Evolutionary conservation across 192 early-diverging fungal genomes (phyloP), one percentile per base, ranked within the genome.

Genomic region (Spizellomyces punctatus): DNA sequence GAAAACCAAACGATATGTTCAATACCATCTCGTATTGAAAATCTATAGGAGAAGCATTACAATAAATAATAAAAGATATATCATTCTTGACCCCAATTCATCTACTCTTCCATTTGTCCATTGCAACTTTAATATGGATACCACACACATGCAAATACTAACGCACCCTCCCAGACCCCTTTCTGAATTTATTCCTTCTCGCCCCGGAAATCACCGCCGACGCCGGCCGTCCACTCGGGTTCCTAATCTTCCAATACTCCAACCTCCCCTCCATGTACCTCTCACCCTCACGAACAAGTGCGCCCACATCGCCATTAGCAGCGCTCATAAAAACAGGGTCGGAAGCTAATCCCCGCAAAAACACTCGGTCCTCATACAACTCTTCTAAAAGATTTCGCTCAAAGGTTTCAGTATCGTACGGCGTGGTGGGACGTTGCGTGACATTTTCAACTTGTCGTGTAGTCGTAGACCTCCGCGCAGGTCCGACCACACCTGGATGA

Each of bases 341-440:
- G 14, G 42, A 12, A 21, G 68, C 67, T 14, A 83, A 54, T 16
- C 70, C 64, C 27, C 61, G 36, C 52, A 81, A 60, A 67, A 81
- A 80, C 17, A 58, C 44, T 16, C 80, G 76, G 65, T 83, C 82
- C 4, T 83, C 79, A 55, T 75, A 80, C 22, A 83, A 61, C 49
- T 81, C 82, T 64, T 83, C 79, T 46, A 83, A 66, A 46, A 83
- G 62, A 66, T 83, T 83, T 10, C 73, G 66, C 22, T 83, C 76
- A 17, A 81, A 12, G 0, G 27, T 45, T 12, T 27, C 66, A 2
- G 12, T 21, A 41, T 54, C 10, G 47, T 6, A 12, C 9, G 64
- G 10, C 0, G 41, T n/a, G 27, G 27, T 3, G 0, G 27, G 27
- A 36, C 27, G 27, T 17, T 54, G 10, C 8, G 63, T 36, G 27